Base-by-base conservation (phyloP, 2,329 filamentous ascomycete genomes). In the Fusarium odoratissimum region DNA sequence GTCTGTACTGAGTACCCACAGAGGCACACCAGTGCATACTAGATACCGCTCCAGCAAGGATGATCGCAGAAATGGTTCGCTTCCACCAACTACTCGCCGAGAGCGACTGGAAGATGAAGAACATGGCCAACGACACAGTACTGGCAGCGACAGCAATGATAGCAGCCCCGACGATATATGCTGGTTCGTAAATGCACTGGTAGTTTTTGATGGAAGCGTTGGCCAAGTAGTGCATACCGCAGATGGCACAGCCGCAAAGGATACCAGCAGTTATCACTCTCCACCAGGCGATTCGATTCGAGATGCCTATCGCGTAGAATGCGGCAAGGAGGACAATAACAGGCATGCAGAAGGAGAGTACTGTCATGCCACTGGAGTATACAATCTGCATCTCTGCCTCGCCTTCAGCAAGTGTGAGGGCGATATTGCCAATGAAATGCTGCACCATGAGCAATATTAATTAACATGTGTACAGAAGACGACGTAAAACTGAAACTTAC, bases 1-100 rank as follows among this genome's bases (percentile, higher is more conserved):
- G 80, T 37, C 86, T 86, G 78, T 95, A 96, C 16, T 81, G 79
- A 3, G 93, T 96, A 8, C 93, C 93, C 16, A 89, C 86, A 7
- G 91, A 88, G 21, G 92, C 94, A 60, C 92, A 92, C 92, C 93
- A 97, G 81, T 97, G 94, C 94, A 97, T 96, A 1, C 93, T 93
- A 6, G 91, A 95, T 3, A 96, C 92, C 33, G 92, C 93, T n/a
- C 88, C 85, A 16, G 93, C 92, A 31, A 97, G 85, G n/a, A 95
- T 80, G 45, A 89, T 82, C 11, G 91, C 92, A 68, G 91, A 93
- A 2, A 91, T 76, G 7, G 87, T 81, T 60, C 93, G 86, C 77
- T 94, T 93, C 91, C 91, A 95, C 89, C 92, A 94, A 19, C 88
- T 89, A 75, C 91, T 91, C 45, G 92, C 92, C 92, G 94, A 97